Base-by-base conservation (phyloP, 352 stramenopile genomes). In the Phytophthora fragariae region DNA sequence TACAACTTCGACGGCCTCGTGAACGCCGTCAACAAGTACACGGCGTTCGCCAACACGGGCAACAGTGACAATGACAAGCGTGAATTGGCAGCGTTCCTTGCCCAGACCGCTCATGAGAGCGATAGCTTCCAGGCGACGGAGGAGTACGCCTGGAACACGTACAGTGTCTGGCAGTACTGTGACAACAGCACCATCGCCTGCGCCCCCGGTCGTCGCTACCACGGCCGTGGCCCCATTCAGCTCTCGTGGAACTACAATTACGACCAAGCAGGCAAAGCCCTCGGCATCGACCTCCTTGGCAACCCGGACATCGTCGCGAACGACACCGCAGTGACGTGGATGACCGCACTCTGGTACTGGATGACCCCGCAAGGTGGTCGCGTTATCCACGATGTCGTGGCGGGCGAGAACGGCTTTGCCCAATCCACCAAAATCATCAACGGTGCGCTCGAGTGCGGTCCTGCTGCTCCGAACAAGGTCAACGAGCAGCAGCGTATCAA, bases 161-260 rank as follows among this genome's bases (percentile, higher is more conserved):
- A 81, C 70, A 75, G 59, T 1, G 73, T 79, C 44, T 75, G 58
- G 53, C 74, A 84, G 65, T 86, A 86, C 69, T 88, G 81, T 47
- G 76, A 88, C 62, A 71, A 74, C 56, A 79, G 62, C 10, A 73
- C 62, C 5, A 72, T 70, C 44, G 47, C 76, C 17, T 88, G 81
- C 37, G 68, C 65, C 21, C 19, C 70, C 7, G 81, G 76, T 12
- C 65, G 71, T 27, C 78, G 79, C 21, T 85, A 88, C 65, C 75
- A 88, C 29, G 80, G 79, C 24, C 81, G 81, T 17, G 81, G 81
- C 15, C 71, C 81, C 15, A 86, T 88, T 61, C 73, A 83, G 65
- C 66, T 88, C 31, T 80, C 73, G 9, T 88, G 81, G 81, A 88
- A 86, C 69, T 86, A 86, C 70, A 88, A 88, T 55, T 88, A 88